Evolutionary conservation across 2,329 filamentous ascomycete genomes (phyloP).

Genomic region (Diplodia intermedia): DNA sequence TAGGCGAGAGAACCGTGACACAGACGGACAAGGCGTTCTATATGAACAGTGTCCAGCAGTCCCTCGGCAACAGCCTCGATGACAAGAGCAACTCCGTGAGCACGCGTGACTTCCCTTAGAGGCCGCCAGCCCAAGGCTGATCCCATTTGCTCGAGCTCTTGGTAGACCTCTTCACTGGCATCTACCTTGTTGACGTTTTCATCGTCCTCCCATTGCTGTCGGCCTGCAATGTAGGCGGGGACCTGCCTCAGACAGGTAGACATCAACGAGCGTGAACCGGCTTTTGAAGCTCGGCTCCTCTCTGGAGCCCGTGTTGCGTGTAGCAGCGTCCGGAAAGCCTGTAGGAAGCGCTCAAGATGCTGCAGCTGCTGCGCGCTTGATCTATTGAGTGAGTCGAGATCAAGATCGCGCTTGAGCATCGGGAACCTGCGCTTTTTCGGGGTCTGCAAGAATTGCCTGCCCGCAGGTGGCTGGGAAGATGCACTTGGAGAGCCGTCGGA

Average conservation of each 20-base stretch:
- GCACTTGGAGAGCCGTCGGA: neutral
- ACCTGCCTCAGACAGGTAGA: slow-evolving; percentile 50
- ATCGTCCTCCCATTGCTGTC: slow-evolving; percentile 47
- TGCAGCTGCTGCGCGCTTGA: neutral
- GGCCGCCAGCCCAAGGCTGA: slow-evolving; percentile 46
- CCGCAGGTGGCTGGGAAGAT: neutral
- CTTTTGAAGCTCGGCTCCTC: neutral
- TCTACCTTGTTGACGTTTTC: slow-evolving; percentile 45
- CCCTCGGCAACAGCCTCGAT: slow-evolving; percentile 47
- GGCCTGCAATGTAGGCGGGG: slow-evolving; percentile 50
- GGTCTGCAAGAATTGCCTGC: slow-evolving; percentile 8
- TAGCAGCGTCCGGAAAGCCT: slow-evolving; percentile 39
- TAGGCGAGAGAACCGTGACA: slow-evolving; percentile 44
- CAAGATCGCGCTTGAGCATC: neutral
- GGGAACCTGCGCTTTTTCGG: slow-evolving; percentile 15
- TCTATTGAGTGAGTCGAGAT: neutral
- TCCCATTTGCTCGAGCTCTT: slow-evolving; percentile 47
- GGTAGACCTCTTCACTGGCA: slow-evolving; percentile 48
- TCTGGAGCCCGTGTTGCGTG: slow-evolving; percentile 38
- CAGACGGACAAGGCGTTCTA: slow-evolving; percentile 41
- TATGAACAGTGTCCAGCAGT: slow-evolving; percentile 40
- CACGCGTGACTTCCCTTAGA: slow-evolving; percentile 51
- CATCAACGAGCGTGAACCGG: slow-evolving; percentile 48
- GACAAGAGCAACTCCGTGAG: slow-evolving; percentile 50
- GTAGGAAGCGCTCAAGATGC: slow-evolving; percentile 13